Base-by-base conservation (phyloP, 768 basidiomycete genomes). In the Tephrocybe sp. region DNA sequence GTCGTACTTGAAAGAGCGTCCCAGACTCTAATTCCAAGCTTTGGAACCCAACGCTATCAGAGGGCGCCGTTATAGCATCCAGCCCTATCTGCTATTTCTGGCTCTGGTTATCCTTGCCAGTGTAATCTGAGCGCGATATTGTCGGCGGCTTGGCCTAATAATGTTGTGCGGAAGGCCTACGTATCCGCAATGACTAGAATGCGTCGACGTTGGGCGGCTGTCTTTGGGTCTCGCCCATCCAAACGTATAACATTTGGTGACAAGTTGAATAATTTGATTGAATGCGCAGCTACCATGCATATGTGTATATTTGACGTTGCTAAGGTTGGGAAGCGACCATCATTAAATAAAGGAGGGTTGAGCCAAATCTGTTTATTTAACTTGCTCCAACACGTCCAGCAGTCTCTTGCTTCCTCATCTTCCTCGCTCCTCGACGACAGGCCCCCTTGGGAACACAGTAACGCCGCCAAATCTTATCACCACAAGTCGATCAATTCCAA, bases 301-400 rank as follows among this genome's bases (percentile, higher is more conserved):
- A n/a, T n/a, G n/a, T n/a, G n/a, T n/a, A n/a, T 18, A 26, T 9
- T 21, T 47, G 41, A 44, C 32, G 51, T 56, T 49, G 55, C 51
- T 49, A 56, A 28, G 49, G 28, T 28, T 44, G 27, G 44, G 30
- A 44, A 30, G 51, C 37, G 47, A 55, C 46, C 47, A 55, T 55
- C 54, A 55, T 38, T 47, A 43, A 44, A n/a, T 24, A n/a, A 9
- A 38, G n/a, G 18, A 27, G 30, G 28, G 28, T 8, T 9, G 30
- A 35, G 26, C 47, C 13, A 48, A 44, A 28, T 28, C 26, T 47
- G 15, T 51, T 19, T 44, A 28, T 51, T 44, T 27, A 37, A 16
- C 25, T 34, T 32, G 19, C n/a, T 34, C 27, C 43, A 40, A 21
- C 45, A 31, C 40, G 26, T 35, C n/a, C 16, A 27, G 18, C 25